Evolutionary conservation across 768 basidiomycete species (phyloP), one percentile per base, ranked within the genome.

Genomic region (Dioszegia aurantiaca): DNA sequence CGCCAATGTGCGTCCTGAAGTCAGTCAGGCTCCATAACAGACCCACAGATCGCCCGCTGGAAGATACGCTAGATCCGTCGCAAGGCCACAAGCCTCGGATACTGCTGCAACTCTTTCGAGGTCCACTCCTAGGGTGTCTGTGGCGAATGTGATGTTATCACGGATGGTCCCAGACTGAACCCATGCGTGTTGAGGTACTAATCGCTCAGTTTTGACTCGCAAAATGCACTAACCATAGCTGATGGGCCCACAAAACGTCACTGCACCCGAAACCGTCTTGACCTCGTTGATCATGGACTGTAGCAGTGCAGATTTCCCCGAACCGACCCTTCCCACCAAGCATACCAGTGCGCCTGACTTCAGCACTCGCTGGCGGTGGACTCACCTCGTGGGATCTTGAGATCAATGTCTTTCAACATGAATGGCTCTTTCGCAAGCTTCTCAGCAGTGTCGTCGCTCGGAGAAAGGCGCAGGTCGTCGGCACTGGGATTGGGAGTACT

Each of bases 1-100:
- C 88, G 14, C 90, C 90, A 63, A 93, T 88, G 77, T 90, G 87
- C 1, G 89, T 69, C 21, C 51, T 60, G 14, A 24, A 9, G 63
- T 43, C 87, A 85, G 86, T 86, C 87, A 0, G 86, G 77, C 21
- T 79, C 72, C 68, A 86, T 84, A 4, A 82, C 0, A 83, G n/a
- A 60, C 63, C 21, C 28, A 69, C 66, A 46, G 49, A 40, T 63
- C 66, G 9, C 74, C 76, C 43, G 69, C 60, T 4, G 56, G 23
- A 37, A 70, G 61, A n/a, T 53, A 49, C 2, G 61, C 57, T 17
- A 77, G 55, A 49, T 75, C 70, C 21, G 45, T 40, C 21, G 43
- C 31, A 16, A 77, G 55, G 26, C 68, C 67, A 45, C 73, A 76
- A 21, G 73, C 70, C 4, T 69, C 58, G 17, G 74, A 64, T n/a